Evolutionary conservation across 176 grass and related monocot genomes (phyloP).

Genomic region (Triticum dicoccoides): DNA sequence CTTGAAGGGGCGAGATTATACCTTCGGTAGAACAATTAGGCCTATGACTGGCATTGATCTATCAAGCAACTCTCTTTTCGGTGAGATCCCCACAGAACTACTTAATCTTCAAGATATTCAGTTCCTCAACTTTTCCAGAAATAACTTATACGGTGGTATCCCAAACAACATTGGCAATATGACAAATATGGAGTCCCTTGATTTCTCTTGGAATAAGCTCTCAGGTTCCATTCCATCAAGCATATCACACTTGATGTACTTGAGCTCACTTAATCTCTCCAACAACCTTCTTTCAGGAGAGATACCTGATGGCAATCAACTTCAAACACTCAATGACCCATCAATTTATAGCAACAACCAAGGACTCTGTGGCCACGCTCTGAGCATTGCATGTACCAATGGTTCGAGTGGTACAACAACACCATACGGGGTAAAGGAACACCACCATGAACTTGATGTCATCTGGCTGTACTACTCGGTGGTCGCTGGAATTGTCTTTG

Average conservation of each 20-base stretch:
- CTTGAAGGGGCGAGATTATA: no score
- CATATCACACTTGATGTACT: background rate
- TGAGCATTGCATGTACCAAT: background rate
- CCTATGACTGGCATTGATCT: no score
- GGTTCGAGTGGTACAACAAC: background rate
- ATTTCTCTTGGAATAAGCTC: conserved; percentile 18
- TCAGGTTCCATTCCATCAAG: conserved; percentile 17
- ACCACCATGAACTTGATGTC: background rate
- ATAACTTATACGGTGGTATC: background rate
- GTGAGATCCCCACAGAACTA: no score
- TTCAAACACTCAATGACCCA: background rate
- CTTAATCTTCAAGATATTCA: no score
- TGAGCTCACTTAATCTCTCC: no score
- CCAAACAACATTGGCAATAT: background rate
- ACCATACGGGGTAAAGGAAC: background rate
- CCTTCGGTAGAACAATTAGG: no score
- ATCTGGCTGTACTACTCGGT: background rate
- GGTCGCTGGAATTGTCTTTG: background rate
- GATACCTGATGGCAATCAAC: background rate
- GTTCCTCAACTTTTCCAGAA: no score
- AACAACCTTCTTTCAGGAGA: no score
- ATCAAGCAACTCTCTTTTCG: no score
- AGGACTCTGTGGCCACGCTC: background rate
- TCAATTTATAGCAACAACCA: background rate
- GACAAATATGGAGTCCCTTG: background rate